phyloP scores from a whole-genome alignment of 108 stramenopile genomes.

The Stephanodiscus minutulus region DNA sequence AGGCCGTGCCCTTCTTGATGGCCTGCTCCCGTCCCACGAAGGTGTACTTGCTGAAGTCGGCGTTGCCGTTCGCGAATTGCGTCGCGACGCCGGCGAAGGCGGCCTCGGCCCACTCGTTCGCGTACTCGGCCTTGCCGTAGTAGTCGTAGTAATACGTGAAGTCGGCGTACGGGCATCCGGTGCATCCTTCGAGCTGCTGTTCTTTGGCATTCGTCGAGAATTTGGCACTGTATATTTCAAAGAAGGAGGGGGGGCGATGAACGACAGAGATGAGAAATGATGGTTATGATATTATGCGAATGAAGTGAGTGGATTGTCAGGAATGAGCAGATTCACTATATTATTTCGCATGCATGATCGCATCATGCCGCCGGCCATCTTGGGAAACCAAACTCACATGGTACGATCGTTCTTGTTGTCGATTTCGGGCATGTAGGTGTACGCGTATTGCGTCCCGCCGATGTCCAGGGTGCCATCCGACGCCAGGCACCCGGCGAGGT shows the following conservation, averaged over 20 bases:
- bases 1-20: constrained; percentile 71
- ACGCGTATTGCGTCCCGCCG: constrained; percentile 30
- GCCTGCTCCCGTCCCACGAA: constrained; percentile 51
- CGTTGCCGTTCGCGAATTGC: constrained; percentile 65
- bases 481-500: constrained; percentile 23
- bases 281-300: neutral
- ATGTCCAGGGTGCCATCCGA: constrained; percentile 22
- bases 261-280: neutral
- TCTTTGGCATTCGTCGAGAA: constrained; percentile 57
- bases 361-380: too few relatives aligned
- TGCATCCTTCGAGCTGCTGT: constrained; percentile 45
- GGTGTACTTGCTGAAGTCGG: constrained; percentile 48
- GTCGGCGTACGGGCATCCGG: constrained; percentile 56
- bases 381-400: constrained; percentile 40
- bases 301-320: too few relatives aligned
- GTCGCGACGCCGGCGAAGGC: constrained; percentile 60
- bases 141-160: constrained; percentile 64
- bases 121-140: constrained; percentile 65
- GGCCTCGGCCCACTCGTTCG: constrained; percentile 69
- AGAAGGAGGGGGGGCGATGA: neutral
- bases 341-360: too few relatives aligned
- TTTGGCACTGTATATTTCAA: constrained; percentile 10
- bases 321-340: too few relatives aligned
- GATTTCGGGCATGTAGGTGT: constrained; percentile 46
- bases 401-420: constrained; percentile 71